Conservation (phyloP, 139 green algal genomes). For the Chlamydomonas sp. region DNA sequence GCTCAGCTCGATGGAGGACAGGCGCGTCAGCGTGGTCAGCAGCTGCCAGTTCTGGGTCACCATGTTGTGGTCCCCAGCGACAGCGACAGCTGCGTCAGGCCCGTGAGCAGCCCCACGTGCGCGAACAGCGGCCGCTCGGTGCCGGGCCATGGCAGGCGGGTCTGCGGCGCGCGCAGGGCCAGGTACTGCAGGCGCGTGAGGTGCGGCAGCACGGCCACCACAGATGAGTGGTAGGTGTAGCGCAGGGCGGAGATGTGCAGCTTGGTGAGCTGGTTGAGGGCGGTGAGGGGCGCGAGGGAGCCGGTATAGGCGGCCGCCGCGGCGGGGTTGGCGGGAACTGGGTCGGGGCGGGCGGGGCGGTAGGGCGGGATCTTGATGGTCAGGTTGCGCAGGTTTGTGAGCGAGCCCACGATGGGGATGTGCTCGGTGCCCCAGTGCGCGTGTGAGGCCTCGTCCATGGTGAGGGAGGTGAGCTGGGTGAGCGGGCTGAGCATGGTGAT, state of each 20-base stretch:
- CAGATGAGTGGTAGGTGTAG: slow-evolving; percentile 26
- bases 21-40: neutral
- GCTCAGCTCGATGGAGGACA: slow-evolving; percentile 33
- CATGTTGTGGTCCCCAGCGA: slow-evolving; percentile 41
- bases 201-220: slow-evolving; percentile 26
- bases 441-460: slow-evolving; percentile 36
- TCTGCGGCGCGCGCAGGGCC: slow-evolving; percentile 31
- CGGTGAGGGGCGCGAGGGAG: slow-evolving; percentile 10
- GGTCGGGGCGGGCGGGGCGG: slow-evolving; percentile 8
- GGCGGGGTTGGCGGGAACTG: neutral
- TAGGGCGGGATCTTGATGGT: slow-evolving; percentile 36
- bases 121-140: slow-evolving; percentile 36
- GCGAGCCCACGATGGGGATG: slow-evolving; percentile 35
- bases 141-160: slow-evolving; percentile 33
- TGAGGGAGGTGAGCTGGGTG: slow-evolving; percentile 32
- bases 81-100: slow-evolving; percentile 27
- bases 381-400: slow-evolving; percentile 23
- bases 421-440: slow-evolving; percentile 19
- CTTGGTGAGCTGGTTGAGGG: slow-evolving; percentile 33
- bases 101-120: slow-evolving; percentile 25
- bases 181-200: slow-evolving; percentile 38
- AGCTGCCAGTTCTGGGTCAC: slow-evolving; percentile 22
- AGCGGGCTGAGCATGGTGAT: slow-evolving; percentile 20
- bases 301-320: neutral
- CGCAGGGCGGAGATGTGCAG: slow-evolving; percentile 29